These are phyloP conservation scores for Euphorbia pulcherrima DNA, from an alignment of 345 rosid species.

Conservation along the genomic window DNA sequence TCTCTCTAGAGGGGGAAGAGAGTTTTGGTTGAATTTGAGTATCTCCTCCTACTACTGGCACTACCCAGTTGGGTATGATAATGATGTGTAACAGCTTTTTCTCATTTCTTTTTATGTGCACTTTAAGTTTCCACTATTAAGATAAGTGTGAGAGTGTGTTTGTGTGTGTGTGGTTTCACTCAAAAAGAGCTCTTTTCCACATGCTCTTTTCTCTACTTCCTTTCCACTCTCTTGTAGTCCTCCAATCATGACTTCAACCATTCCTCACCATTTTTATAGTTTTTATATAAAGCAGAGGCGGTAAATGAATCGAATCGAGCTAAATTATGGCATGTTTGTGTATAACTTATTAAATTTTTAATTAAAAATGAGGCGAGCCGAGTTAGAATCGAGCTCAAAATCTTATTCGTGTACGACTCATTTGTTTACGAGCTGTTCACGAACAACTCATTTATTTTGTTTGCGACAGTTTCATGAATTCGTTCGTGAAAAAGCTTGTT, in stretches of 20 bases:
- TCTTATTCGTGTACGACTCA: too few relatives aligned
- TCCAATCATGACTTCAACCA: conserved; percentile 9
- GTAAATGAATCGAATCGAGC: too few relatives aligned
- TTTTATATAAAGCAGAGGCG: too few relatives aligned
- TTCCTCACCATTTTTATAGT: neutral
- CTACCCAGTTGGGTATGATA: conserved; percentile 26
- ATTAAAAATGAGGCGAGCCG: too few relatives aligned
- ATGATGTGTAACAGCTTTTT: conserved; percentile 41
- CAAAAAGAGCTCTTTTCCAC: conserved; percentile 15
- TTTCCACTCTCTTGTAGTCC: conserved; percentile 11
- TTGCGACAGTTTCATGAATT: too few relatives aligned
- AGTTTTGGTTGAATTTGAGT: neutral
- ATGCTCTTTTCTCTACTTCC: neutral
- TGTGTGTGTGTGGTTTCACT: conserved; percentile 22
- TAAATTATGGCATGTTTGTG: too few relatives aligned
- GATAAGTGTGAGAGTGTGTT: conserved; percentile 13
- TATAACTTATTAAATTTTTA: too few relatives aligned
- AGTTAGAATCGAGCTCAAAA: too few relatives aligned
- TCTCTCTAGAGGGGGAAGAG: neutral
- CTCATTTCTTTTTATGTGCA: conserved; percentile 1
- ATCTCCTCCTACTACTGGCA: too few relatives aligned
- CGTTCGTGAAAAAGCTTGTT: too few relatives aligned
- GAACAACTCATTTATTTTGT: too few relatives aligned
- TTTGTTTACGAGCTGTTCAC: too few relatives aligned
- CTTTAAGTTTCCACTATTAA: conserved; percentile 38